A percentile compares a stretch with the other conserved stretches of the same genome.
Conservation (phyloP, 805 yeast genomes). For the Candida argentea region DNA sequence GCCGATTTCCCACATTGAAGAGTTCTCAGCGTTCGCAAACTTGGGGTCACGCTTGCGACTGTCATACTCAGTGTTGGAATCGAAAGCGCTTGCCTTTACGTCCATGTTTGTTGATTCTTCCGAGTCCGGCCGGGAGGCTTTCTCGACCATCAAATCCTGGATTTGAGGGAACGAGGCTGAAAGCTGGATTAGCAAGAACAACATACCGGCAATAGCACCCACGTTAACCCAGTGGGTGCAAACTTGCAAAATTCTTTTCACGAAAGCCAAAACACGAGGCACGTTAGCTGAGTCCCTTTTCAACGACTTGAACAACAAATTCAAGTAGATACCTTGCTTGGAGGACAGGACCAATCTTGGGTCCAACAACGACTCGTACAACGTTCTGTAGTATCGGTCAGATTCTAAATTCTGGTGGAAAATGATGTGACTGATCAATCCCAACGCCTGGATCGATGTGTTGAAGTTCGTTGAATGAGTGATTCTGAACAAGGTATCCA, state of each 20-base stretch:
- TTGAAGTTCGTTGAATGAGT: slow-evolving; percentile 92
- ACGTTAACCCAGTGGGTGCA: slow-evolving; percentile 79
- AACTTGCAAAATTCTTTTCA: slow-evolving; percentile 79
- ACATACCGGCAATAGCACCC: slow-evolving; percentile 82
- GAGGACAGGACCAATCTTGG: slow-evolving; percentile 77
- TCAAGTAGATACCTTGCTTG: slow-evolving; percentile 86
- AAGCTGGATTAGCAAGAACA: slow-evolving; percentile 62
- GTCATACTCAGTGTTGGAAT: slow-evolving; percentile 42
- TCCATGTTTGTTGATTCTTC: no score
- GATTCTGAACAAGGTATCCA: slow-evolving; percentile 77
- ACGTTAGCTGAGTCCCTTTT: slow-evolving; percentile 50
- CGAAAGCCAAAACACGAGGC: slow-evolving; percentile 75
- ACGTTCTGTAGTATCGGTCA: slow-evolving; percentile 74
- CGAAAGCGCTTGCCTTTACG: slow-evolving; percentile 2
- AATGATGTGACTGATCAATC: slow-evolving; percentile 74
- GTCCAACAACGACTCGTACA: slow-evolving; percentile 84
- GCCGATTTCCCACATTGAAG: slow-evolving; percentile 81
- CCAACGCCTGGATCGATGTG: slow-evolving; percentile 87
- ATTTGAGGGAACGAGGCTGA: slow-evolving; percentile 56
- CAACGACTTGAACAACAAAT: slow-evolving; percentile 74
- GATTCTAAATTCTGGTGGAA: slow-evolving; percentile 43
- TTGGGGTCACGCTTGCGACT: slow-evolving; percentile 88
- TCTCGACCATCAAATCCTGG: slow-evolving; percentile 47
- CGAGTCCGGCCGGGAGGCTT: slow-evolving; percentile 36
- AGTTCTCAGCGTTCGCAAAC: slow-evolving; percentile 71